Base-by-base conservation (phyloP, 2,329 filamentous ascomycete species). In the Didymella arachidicola region DNA sequence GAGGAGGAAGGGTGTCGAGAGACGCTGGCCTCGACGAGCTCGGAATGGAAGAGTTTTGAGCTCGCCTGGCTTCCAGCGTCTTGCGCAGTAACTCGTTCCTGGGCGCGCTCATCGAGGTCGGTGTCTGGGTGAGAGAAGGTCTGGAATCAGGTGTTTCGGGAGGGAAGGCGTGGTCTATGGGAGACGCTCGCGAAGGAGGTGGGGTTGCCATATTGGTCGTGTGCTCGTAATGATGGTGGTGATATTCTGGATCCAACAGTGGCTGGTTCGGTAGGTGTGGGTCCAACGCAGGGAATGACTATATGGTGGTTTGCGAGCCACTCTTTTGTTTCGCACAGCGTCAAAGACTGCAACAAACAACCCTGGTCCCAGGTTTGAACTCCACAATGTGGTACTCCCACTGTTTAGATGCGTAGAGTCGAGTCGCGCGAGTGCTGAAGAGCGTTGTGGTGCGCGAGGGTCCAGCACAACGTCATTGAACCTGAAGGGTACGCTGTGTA, bases 1-100 rank as follows among this genome's bases (percentile, higher is more conserved):
- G 46, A 8, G 34, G 39, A 46, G 39, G 32, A 32, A 49, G 41
- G n/a, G 19, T 27, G 7, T 54, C 41, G 26, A 53, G 30, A 19
- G 29, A 29, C 7, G 30, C 19, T 4, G 29, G 44, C 14, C 56
- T 46, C 10, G 57, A 34, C 27, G 56, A 36, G 38, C 53, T 38
- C 11, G 62, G 49, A 16, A 53, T 30, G 11, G 67, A 60, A 7
- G 69, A 62, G 4, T 62, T 49, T 30, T 73, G 69, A 7, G 70
- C 70, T 52, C 72, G 63, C 27, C 68, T 65, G 6, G 69, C 72
- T n/a, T 76, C 62, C 7, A 77, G 66, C 16, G 71, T 73, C 61
- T 69, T 64, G 34, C 72, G 69, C 49, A 77, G 60, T 52, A 68
- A 72, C 48, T 76, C 72, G 6, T 71, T 72, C 50, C 71, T 74